Conservation (phyloP, 768 basidiomycete species). For the Boletus rubescentipes region DNA sequence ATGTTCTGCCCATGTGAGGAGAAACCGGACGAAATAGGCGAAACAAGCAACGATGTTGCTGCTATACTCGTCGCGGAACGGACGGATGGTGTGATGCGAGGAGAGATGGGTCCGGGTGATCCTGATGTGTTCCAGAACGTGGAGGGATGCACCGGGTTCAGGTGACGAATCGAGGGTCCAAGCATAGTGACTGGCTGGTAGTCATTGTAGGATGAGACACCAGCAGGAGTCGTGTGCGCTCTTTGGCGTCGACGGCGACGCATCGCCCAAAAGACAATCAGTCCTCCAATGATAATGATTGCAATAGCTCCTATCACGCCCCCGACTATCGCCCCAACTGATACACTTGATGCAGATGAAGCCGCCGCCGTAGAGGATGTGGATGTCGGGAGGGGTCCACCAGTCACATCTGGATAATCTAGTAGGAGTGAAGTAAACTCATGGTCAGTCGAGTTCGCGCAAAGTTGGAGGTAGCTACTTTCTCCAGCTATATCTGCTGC, state of each 20-base stretch:
- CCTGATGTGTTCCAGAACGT: not conserved
- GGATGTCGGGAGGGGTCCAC: constrained; percentile 12
- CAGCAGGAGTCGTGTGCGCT: not conserved
- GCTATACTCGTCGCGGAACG: constrained; percentile 15
- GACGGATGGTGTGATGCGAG: constrained; percentile 2
- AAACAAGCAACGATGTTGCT: not conserved
- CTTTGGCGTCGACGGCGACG: constrained; percentile 13
- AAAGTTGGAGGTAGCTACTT: constrained; percentile 7
- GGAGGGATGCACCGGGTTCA: not conserved
- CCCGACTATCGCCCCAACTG: constrained; percentile 20
- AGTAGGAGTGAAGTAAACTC: not conserved
- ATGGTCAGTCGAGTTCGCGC: not conserved
- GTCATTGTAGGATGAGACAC: not conserved
- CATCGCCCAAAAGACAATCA: constrained; percentile 11
- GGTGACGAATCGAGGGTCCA: not conserved
- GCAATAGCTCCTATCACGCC: constrained; percentile 21
- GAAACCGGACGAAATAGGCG: not conserved
- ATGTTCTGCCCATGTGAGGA: not conserved
- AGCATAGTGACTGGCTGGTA: not conserved
- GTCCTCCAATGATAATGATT: constrained; percentile 13
- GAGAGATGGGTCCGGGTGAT: not conserved
- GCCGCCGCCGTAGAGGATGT: constrained; percentile 3
- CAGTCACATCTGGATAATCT: constrained; percentile 19
- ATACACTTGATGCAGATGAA: constrained; percentile 9
- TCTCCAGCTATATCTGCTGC: constrained; percentile 5